Conservation (phyloP, 208 protist species). For the Crithidia fasciculata region DNA sequence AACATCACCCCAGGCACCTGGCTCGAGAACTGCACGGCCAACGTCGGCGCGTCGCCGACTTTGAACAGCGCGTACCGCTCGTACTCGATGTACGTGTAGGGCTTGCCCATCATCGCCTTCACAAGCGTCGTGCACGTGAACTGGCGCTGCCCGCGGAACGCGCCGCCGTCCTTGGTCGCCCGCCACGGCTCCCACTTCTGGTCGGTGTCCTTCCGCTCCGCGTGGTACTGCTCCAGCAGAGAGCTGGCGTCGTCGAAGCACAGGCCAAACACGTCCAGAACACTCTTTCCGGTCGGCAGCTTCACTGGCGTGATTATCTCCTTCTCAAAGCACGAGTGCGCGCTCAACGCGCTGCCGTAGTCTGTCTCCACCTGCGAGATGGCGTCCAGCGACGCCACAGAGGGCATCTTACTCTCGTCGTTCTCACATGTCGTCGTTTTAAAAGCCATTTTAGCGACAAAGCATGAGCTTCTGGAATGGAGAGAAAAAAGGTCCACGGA, state of each 20-base stretch:
- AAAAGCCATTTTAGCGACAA: not conserved
- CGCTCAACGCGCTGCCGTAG: conserved; percentile 63
- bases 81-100: conserved; percentile 62
- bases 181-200: conserved; percentile 65
- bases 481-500: not conserved
- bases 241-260: conserved; percentile 62
- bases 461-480: not conserved
- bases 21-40: conserved; percentile 67
- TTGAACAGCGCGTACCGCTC: conserved; percentile 70
- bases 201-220: conserved; percentile 48
- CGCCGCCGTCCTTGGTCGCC: conserved; percentile 33
- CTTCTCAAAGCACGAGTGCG: conserved; percentile 53
- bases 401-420: conserved; percentile 47
- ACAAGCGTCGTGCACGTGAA: conserved; percentile 64
- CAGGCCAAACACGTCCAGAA: conserved; percentile 65
- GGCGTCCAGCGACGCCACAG: conserved; percentile 48
- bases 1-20: conserved; percentile 68
- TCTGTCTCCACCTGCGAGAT: conserved; percentile 63
- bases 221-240: conserved; percentile 55
- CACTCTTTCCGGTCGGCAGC: conserved; percentile 43
- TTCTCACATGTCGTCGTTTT: conserved; percentile 37
- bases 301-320: conserved; percentile 55
- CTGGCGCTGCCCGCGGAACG: conserved; percentile 57
- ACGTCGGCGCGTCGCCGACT: conserved; percentile 47
- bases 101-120: conserved; percentile 60